Evolutionary conservation across 768 basidiomycete genomes (phyloP).

Genomic region (Tulasnella sp.): DNA sequence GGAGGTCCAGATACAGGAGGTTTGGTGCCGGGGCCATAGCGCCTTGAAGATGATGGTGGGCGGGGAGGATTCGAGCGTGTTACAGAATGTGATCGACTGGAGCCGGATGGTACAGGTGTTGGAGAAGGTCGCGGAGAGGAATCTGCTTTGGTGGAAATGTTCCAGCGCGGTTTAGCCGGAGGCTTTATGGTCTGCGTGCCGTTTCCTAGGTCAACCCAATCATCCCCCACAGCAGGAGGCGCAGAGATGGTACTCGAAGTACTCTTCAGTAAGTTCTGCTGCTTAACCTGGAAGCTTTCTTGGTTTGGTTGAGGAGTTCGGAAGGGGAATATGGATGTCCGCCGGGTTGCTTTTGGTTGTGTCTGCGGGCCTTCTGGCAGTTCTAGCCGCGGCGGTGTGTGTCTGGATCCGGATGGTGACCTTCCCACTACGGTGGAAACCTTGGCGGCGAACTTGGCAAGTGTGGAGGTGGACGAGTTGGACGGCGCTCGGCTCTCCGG

Average conservation of each 20-base stretch:
- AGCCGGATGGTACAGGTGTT: slow-evolving; percentile 22
- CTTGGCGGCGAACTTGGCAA: slow-evolving; percentile 66
- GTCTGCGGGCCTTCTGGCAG: neutral
- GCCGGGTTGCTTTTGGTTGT: slow-evolving; percentile 36
- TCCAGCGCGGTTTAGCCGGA: slow-evolving; percentile 50
- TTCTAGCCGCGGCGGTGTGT: neutral
- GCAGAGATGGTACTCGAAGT: slow-evolving; percentile 18
- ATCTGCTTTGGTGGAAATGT: slow-evolving; percentile 55
- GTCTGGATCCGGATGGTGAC: slow-evolving; percentile 17
- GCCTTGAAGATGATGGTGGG: slow-evolving; percentile 5
- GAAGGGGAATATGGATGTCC: slow-evolving; percentile 50
- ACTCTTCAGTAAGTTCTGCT: neutral
- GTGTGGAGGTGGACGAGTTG: slow-evolving; percentile 24
- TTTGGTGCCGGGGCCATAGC: neutral
- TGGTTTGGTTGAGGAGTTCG: slow-evolving; percentile 26
- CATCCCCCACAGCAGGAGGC: slow-evolving; percentile 26
- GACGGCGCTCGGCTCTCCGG: slow-evolving; percentile 5
- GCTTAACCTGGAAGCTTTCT: slow-evolving; percentile 5
- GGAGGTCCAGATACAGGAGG: slow-evolving; percentile 6
- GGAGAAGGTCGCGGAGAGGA: slow-evolving; percentile 38
- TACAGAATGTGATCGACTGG: slow-evolving; percentile 8
- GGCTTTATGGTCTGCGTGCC: neutral
- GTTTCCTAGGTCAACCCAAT: slow-evolving; percentile 6
- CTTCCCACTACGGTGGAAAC: slow-evolving; percentile 32
- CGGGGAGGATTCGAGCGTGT: neutral